phyloP scores from a whole-genome alignment of 768 basidiomycete species.

The Tricholoma furcatifolium region DNA sequence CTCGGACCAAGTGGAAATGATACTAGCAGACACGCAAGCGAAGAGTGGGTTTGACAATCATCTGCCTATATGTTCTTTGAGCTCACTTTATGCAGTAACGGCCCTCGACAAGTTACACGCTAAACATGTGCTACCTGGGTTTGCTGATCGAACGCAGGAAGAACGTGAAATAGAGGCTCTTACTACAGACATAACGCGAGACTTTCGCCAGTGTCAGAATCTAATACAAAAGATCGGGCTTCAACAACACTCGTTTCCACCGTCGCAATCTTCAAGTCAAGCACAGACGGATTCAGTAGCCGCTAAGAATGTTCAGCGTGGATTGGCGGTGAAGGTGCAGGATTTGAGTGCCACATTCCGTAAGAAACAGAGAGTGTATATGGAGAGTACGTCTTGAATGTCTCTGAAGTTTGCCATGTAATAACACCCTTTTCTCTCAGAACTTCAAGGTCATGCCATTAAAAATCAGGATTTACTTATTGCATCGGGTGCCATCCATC shows the following conservation, averaged over 20 bases:
- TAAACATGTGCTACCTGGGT: slow-evolving; percentile 93
- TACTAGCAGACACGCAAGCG: slow-evolving; percentile 61
- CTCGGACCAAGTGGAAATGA: slow-evolving; percentile 84
- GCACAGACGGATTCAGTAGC: slow-evolving; percentile 56
- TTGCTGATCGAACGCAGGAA: slow-evolving; percentile 91
- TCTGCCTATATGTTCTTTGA: slow-evolving; percentile 17
- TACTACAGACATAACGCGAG: slow-evolving; percentile 87
- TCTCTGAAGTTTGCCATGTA: neutral
- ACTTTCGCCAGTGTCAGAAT: slow-evolving; percentile 60
- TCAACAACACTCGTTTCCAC: slow-evolving; percentile 64
- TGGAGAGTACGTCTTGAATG: slow-evolving; percentile 78
- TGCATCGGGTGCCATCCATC: slow-evolving; percentile 80
- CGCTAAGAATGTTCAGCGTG: slow-evolving; percentile 93
- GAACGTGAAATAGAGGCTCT: slow-evolving; percentile 90
- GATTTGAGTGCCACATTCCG: slow-evolving; percentile 89
- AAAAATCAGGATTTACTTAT: slow-evolving; percentile 94
- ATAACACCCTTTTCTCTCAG: slow-evolving; percentile 27
- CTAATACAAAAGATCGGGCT: slow-evolving; percentile 77
- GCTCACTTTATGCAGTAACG: slow-evolving; percentile 52
- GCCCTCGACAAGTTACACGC: slow-evolving; percentile 93
- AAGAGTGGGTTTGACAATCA: slow-evolving; percentile 63
- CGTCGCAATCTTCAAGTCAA: slow-evolving; percentile 38
- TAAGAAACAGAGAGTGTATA: slow-evolving; percentile 97
- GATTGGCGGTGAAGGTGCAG: slow-evolving; percentile 94
- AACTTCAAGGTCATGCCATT: slow-evolving; percentile 95